Percentiles rank a stretch among this genome's conserved stretches.
Evolutionary conservation across 768 basidiomycete genomes (phyloP).

Genomic region (Xanthoconium stramineum): DNA sequence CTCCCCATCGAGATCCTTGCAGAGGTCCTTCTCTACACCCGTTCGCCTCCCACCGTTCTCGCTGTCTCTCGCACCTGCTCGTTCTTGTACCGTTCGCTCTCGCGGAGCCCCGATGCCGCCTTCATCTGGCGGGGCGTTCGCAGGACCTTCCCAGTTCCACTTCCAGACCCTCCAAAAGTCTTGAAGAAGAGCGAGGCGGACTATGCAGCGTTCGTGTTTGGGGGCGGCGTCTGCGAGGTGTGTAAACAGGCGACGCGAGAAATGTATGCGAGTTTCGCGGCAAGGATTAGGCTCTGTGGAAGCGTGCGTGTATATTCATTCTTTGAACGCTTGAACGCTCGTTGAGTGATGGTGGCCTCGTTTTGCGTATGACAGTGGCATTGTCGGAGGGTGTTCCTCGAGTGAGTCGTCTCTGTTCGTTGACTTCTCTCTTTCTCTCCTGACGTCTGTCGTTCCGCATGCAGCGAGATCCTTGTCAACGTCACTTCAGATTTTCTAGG

Average conservation of each 20-base stretch:
- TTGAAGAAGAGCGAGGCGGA: constrained; percentile 47
- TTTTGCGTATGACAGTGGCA: constrained; percentile 12
- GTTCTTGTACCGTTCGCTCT: constrained; percentile 48
- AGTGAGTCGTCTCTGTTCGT: constrained; percentile 10
- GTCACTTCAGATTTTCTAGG: not conserved
- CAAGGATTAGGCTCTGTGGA: constrained; percentile 46
- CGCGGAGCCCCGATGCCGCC: constrained; percentile 38
- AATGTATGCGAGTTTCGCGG: constrained; percentile 47
- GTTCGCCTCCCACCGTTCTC: constrained; percentile 55
- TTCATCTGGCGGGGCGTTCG: constrained; percentile 64
- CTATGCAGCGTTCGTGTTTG: constrained; percentile 66
- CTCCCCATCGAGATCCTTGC: constrained; percentile 65
- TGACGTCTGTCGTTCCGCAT: not conserved
- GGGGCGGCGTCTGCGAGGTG: constrained; percentile 55
- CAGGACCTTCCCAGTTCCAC: constrained; percentile 31
- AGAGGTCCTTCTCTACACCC: constrained; percentile 53
- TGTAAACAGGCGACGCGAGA: constrained; percentile 38
- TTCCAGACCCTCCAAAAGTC: constrained; percentile 41
- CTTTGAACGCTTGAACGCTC: not conserved
- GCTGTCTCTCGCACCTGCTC: constrained; percentile 58
- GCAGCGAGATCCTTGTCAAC: constrained; percentile 15
- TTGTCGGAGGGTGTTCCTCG: constrained; percentile 15
- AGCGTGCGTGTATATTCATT: constrained; percentile 24
- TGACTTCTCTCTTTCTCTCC: not conserved
- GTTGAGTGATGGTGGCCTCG: not conserved